Conservation (phyloP, 345 rosid species). For the Hibiscus trionum region DNA sequence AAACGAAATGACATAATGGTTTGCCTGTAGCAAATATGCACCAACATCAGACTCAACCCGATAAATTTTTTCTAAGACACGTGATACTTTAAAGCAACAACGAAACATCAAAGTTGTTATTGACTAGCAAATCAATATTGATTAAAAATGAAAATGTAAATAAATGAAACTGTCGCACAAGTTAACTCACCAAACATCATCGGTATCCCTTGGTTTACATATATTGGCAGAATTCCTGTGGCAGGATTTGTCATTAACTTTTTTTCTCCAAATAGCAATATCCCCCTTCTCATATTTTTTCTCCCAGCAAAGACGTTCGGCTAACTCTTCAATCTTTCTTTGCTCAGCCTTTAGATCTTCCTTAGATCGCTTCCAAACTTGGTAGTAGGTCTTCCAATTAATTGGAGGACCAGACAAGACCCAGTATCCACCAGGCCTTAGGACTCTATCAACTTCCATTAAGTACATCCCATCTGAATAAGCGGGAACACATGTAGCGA, state of each 20-base stretch:
- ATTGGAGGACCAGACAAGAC: conserved; percentile 94
- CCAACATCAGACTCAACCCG: too few relatives aligned
- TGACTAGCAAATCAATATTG: neutral
- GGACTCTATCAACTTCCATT: conserved; percentile 92
- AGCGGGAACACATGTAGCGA: conserved; percentile 15
- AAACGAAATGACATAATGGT: too few relatives aligned
- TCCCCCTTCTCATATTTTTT: conserved; percentile 96
- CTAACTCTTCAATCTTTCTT: conserved; percentile 65
- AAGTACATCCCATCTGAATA: conserved; percentile 69
- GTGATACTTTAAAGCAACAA: neutral
- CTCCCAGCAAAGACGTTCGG: conserved; percentile 92
- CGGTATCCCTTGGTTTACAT: conserved; percentile 44
- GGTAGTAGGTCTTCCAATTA: conserved; percentile 81
- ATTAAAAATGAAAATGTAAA: neutral
- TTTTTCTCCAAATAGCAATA: conserved; percentile 73
- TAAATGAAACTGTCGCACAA: neutral
- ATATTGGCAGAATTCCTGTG: conserved; percentile 33
- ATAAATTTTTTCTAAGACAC: too few relatives aligned
- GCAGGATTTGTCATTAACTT: conserved; percentile 53
- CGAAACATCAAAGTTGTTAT: neutral
- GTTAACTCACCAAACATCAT: conserved; percentile 66
- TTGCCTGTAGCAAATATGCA: too few relatives aligned
- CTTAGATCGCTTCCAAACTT: conserved; percentile 81
- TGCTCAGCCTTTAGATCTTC: conserved; percentile 79
- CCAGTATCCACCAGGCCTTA: conserved; percentile 98